Evolutionary conservation across 495 filamentous ascomycete genomes (phyloP).

Genomic region (Aspergillus nidulans): DNA sequence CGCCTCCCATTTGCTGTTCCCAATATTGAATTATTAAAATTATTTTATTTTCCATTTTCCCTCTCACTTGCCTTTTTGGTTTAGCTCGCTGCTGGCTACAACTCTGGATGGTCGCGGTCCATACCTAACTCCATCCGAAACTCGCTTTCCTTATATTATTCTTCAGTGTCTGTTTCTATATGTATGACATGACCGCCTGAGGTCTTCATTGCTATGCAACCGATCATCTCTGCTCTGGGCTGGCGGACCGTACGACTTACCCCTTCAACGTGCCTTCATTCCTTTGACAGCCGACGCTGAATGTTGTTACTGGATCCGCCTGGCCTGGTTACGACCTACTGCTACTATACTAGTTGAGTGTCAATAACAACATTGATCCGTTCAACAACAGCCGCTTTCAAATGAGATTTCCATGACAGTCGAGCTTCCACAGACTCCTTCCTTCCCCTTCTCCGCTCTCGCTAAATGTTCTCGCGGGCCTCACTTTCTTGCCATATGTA

Average conservation of each 20-base stretch:
- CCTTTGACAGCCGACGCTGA: constrained; percentile 22
- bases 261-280: constrained; percentile 34
- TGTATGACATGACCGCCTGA: constrained; percentile 6
- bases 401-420: constrained; percentile 18
- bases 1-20: constrained; percentile 1
- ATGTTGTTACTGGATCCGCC: constrained; percentile 22
- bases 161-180: constrained; percentile 8
- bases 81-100: constrained; percentile 11
- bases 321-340: constrained; percentile 15
- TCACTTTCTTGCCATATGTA: constrained; percentile 29
- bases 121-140: constrained; percentile 9
- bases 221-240: constrained; percentile 12
- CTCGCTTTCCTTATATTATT: constrained; percentile 22
- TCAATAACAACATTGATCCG: neutral
- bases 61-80: constrained; percentile 22
- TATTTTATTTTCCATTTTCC: constrained; percentile 11
- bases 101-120: constrained; percentile 12
- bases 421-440: neutral
- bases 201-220: constrained; percentile 13
- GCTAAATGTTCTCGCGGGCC: neutral
- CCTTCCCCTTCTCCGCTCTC: neutral
- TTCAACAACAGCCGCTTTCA: constrained; percentile 3
- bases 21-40: constrained; percentile 12
- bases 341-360: constrained; percentile 6
- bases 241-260: constrained; percentile 15